Conservation (phyloP, 2,329 filamentous ascomycete species). For the Fusarium sp. region DNA sequence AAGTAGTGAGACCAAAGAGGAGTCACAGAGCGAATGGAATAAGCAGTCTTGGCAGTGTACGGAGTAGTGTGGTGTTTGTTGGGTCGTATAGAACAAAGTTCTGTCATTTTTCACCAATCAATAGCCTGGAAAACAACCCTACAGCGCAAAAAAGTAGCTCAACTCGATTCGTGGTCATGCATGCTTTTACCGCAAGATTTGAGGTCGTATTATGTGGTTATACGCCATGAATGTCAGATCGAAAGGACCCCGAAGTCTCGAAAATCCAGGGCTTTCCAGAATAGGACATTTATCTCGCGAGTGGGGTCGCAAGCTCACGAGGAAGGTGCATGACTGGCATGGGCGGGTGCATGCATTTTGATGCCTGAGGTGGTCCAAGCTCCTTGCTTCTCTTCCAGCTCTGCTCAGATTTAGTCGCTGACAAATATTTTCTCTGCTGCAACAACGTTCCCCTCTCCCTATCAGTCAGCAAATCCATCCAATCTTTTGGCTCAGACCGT, state of each 20-base stretch:
- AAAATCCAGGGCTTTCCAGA: constrained; percentile 6
- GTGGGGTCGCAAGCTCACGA: constrained; percentile 10
- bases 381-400: constrained; percentile 5
- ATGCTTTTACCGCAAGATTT: neutral
- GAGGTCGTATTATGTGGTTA: constrained; percentile 1
- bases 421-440: constrained; percentile 40
- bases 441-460: constrained; percentile 31
- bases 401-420: constrained; percentile 29
- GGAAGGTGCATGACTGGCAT: neutral
- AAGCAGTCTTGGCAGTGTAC: neutral
- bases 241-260: neutral
- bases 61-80: neutral
- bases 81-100: neutral
- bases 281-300: constrained; percentile 10
- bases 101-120: neutral
- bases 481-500: constrained; percentile 8
- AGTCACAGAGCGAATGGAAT: neutral
- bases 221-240: constrained; percentile 1
- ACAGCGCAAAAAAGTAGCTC: neutral
- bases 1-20: neutral
- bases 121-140: neutral
- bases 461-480: constrained; percentile 34
- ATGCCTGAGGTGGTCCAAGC: constrained; percentile 24
- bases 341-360: neutral
- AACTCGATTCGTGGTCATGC: neutral